Evolutionary conservation across 257 asterid genomes (phyloP).

Genomic region (Echites panduratus): DNA sequence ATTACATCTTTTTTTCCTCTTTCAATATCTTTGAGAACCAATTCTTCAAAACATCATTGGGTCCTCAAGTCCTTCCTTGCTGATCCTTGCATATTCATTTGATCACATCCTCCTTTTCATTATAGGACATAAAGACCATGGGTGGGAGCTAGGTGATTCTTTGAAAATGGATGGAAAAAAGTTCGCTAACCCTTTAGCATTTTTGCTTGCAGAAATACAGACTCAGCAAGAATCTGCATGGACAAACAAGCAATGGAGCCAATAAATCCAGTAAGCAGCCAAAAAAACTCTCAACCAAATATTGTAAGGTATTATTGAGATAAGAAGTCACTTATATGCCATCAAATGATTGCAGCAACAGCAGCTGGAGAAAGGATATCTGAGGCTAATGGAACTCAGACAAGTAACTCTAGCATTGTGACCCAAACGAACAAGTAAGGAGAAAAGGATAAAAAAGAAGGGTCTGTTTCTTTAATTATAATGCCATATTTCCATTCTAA

Average conservation of each 20-base stretch:
- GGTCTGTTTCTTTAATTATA: constrained; percentile 5
- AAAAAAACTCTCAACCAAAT: constrained; percentile 13
- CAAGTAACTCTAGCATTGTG: constrained; percentile 38
- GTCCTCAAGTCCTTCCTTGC: not conserved
- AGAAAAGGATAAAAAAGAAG: not conserved
- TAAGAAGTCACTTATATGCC: constrained; percentile 16
- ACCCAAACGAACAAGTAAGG: constrained; percentile 60
- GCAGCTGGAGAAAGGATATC: constrained; percentile 47
- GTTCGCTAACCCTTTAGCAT: constrained; percentile 15
- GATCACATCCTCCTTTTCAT: not conserved
- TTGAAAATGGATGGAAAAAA: not conserved
- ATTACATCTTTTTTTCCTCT: not conserved
- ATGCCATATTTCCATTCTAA: not conserved
- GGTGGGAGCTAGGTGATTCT: not conserved
- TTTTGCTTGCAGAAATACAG: constrained; percentile 69
- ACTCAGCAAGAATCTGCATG: constrained; percentile 75
- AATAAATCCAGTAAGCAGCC: constrained; percentile 58
- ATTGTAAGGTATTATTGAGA: constrained; percentile 6
- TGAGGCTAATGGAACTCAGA: constrained; percentile 46
- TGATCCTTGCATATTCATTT: not conserved
- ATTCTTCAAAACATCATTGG: not conserved
- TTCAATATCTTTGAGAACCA: not conserved
- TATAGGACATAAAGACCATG: constrained; percentile 1
- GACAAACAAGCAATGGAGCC: constrained; percentile 64
- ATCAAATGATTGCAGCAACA: constrained; percentile 37